Conservation (phyloP, 805 yeast genomes). For the Yueomyces sinensis region DNA sequence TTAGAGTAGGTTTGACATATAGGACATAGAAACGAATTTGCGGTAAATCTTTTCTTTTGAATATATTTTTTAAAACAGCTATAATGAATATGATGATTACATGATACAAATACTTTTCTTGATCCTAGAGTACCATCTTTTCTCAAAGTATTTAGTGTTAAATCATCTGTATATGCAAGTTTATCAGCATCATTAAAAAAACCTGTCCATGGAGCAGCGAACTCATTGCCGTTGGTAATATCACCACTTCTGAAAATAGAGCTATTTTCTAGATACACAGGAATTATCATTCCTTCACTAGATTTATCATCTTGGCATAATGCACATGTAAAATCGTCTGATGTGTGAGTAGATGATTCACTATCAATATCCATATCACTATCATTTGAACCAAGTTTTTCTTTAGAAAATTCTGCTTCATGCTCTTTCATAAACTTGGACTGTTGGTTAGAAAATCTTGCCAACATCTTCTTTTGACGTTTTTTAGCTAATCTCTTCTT, state of each 20-base stretch:
- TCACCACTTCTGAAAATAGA: slow-evolving; percentile 34
- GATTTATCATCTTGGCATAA: slow-evolving; percentile 44
- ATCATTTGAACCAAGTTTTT: slow-evolving; percentile 1
- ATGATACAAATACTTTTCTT: slow-evolving; percentile 49
- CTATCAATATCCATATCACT: not conserved
- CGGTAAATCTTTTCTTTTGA: slow-evolving; percentile 44
- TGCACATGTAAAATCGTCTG: slow-evolving; percentile 33
- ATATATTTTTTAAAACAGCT: slow-evolving; percentile 58
- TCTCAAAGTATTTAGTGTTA: slow-evolving; percentile 8
- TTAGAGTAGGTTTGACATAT: slow-evolving; percentile 65
- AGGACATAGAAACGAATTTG: slow-evolving; percentile 78
- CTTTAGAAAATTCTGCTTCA: slow-evolving; percentile 18
- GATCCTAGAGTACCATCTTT: slow-evolving; percentile 4
- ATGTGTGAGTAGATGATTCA: not conserved
- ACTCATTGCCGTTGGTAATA: slow-evolving; percentile 17
- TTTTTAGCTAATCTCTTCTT: slow-evolving; percentile 45
- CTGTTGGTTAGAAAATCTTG: slow-evolving; percentile 61
- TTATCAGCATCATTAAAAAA: slow-evolving; percentile 17
- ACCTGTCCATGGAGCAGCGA: slow-evolving; percentile 18
- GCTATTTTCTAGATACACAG: slow-evolving; percentile 34
- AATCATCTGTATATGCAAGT: slow-evolving; percentile 11
- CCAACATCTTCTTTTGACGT: slow-evolving; percentile 48
- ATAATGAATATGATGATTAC: slow-evolving; percentile 90
- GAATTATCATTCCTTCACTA: slow-evolving; percentile 43
- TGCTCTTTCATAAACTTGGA: slow-evolving; percentile 52